Evolutionary conservation across 257 asterid genomes (phyloP).

Genomic region (Solanum virginianum): DNA sequence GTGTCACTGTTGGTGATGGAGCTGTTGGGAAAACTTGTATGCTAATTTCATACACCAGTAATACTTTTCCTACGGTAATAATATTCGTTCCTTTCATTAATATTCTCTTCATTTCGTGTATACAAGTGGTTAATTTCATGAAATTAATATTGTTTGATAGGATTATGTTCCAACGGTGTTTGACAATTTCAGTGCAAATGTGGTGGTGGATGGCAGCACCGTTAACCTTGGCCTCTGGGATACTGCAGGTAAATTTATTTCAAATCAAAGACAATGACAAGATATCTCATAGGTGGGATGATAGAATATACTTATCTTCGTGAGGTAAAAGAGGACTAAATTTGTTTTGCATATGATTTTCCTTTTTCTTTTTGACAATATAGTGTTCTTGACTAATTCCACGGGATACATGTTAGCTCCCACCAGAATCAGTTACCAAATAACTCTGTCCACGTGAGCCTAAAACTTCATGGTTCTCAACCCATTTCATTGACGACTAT

Average conservation of each 20-base stretch:
- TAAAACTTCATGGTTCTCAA: not conserved
- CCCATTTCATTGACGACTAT: not conserved
- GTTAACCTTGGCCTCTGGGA: conserved; percentile 92
- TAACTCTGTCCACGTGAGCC: not conserved
- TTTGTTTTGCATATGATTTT: not conserved
- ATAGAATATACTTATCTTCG: not conserved
- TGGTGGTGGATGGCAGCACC: conserved; percentile 78
- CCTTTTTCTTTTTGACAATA: not conserved
- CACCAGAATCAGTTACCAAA: not conserved
- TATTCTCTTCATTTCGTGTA: not conserved
- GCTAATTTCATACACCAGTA: conserved; percentile 84
- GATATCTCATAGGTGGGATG: not conserved
- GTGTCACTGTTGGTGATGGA: conserved; percentile 83
- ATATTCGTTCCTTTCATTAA: not conserved
- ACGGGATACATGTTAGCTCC: not conserved
- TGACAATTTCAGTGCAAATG: conserved; percentile 83
- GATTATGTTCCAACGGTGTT: conserved; percentile 89
- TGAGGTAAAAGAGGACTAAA: not conserved
- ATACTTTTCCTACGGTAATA: conserved; percentile 61
- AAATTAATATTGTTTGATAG: conserved; percentile 4
- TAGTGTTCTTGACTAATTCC: not conserved
- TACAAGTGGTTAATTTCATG: not conserved
- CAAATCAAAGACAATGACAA: not conserved
- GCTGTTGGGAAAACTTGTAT: conserved; percentile 85
- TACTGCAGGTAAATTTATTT: conserved; percentile 50